phyloP scores from a whole-genome alignment of 768 basidiomycete species.

The Agaricus blazei region DNA sequence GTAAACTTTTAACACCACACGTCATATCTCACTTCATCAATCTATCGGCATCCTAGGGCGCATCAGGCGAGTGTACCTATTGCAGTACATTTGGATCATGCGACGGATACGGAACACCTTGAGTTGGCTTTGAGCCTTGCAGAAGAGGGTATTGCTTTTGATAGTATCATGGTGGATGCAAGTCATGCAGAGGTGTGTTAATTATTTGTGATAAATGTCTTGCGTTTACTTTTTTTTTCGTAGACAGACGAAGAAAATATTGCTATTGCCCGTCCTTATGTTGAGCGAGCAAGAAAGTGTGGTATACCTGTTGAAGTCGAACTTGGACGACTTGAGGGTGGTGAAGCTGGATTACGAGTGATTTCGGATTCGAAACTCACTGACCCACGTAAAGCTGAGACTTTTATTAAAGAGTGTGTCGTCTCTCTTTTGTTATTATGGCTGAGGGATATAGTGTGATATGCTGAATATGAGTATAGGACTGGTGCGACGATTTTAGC shows the following conservation, averaged over 20 bases:
- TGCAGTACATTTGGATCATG: conserved; percentile 44
- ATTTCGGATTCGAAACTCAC: conserved; percentile 46
- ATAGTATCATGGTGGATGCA: conserved; percentile 48
- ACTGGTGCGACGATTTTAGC: conserved; percentile 41
- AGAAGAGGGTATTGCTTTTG: conserved; percentile 40
- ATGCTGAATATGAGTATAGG: conserved; percentile 16
- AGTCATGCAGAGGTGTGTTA: conserved; percentile 38
- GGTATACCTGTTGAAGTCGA: conserved; percentile 44
- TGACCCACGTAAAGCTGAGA: conserved; percentile 33
- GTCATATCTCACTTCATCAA: neutral
- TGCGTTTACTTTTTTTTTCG: neutral
- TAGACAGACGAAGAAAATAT: conserved; percentile 47
- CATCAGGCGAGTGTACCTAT: conserved; percentile 44
- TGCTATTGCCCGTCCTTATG: conserved; percentile 35
- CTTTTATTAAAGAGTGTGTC: conserved; percentile 34
- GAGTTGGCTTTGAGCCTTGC: conserved; percentile 40
- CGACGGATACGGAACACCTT: conserved; percentile 39
- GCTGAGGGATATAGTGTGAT: neutral
- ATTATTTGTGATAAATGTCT: neutral
- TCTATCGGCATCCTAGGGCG: conserved; percentile 22
- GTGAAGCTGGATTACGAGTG: conserved; percentile 42
- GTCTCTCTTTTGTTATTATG: neutral
- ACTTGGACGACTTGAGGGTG: conserved; percentile 43
- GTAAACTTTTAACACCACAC: neutral
- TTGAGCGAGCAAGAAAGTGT: conserved; percentile 33